Conservation (phyloP, 2,329 filamentous ascomycete genomes). For the Penicillium brasilianum region DNA sequence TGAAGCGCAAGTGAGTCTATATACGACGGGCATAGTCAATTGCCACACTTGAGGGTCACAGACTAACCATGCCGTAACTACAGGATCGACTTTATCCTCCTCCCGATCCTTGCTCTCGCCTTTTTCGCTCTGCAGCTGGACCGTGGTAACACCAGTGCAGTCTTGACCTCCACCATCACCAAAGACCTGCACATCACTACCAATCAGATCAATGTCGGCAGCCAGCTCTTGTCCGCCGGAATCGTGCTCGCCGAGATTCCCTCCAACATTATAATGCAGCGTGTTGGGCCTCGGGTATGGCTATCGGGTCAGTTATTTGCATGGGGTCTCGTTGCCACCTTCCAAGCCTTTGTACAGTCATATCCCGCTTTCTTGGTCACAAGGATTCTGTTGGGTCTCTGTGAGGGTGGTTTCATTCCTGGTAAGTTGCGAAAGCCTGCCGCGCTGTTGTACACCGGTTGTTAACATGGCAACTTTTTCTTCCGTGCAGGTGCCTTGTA, state of each 20-base stretch:
- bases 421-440: conserved; percentile 39
- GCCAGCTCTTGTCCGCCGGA: conserved; percentile 57
- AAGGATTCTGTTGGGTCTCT: conserved; percentile 58
- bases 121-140: conserved; percentile 41
- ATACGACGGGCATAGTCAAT: background rate
- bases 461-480: background rate
- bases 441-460: background rate
- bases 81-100: conserved; percentile 38
- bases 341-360: conserved; percentile 58
- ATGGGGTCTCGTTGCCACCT: conserved; percentile 59
- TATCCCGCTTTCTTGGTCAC: conserved; percentile 57
- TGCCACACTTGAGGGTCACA: background rate
- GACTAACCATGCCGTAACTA: background rate
- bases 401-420: conserved; percentile 62
- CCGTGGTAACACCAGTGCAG: conserved; percentile 54
- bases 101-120: conserved; percentile 38
- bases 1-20: conserved; percentile 33
- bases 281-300: conserved; percentile 60
- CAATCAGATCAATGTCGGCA: conserved; percentile 61
- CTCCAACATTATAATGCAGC: conserved; percentile 59
- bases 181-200: conserved; percentile 57
- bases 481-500: conserved; percentile 37
- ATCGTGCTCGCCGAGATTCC: conserved; percentile 58
- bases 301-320: conserved; percentile 59
- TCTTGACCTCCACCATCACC: conserved; percentile 59